Evolutionary conservation across 108 stramenopile genomes (phyloP), one percentile per base, ranked within the genome.

Genomic region (Schizochytrium sp.): DNA sequence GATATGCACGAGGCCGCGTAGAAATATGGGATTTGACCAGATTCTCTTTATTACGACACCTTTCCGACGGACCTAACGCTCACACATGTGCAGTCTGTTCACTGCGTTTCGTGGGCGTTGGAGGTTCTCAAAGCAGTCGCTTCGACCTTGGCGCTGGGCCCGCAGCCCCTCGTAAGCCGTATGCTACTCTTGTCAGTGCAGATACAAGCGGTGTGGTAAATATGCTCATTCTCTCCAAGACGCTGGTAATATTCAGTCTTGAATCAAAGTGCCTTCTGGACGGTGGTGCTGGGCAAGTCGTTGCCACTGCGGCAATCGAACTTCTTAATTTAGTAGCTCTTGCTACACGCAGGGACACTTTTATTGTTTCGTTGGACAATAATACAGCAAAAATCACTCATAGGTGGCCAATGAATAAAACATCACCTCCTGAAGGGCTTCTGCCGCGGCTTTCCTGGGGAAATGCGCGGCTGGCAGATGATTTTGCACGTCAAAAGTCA

Each of bases 371-470:
- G 2, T 53, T 83, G 28, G 76, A 83, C 76, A 83, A 83, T 2
- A 55, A 10, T 42, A 83, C 76, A 5, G 76, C 76, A 17, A 83
- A 83, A 28, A 55, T 83, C 15, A 40, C 40, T 13, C 53, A 83
- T 55, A 47, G 76, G 17, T 83, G 76, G 76, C 76, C 76, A 17
- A n/a, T 83, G 45, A 47, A 83, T 13, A 69, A 7, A 69, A 44
- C 12, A 1, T 38, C 64, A 0, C 42, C 64, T 7, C 50, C 5
- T 0, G 40, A 83, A 5, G 47, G 50, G 38, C n/a, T 49, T 53
- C 47, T 83, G 50, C 76, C 76, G 15, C 76, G 76, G 12, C 53
- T 83, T 49, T 83, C 76, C 53, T 83, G 76, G 76, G 76, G 50
- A 1, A 46, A 55, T 53, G 76, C 76, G 8, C 49, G 53, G 28